Evolutionary conservation across 768 basidiomycete species (phyloP), one percentile per base, ranked within the genome.

Genomic region (Boletus edulis): DNA sequence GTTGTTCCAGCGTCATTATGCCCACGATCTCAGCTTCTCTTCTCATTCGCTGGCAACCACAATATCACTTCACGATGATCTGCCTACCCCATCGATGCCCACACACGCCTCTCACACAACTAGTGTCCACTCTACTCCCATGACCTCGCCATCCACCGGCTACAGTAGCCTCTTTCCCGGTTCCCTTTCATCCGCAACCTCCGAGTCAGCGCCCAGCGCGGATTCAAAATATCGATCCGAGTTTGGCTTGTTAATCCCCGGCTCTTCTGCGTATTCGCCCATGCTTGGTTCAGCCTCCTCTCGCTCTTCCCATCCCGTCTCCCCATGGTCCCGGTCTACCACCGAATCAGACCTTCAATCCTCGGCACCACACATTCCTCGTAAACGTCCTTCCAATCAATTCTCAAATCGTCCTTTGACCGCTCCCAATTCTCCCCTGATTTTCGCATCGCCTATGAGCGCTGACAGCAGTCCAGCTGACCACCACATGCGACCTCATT

Each of bases 81-180:
- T 56, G 12, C 56, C 57, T 11, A 38, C 42, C 11, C 52, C 54
- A 10, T 57, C 57, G 4, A 3, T 39, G n/a, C 55, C 42, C 27
- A 42, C 43, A 1, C 54, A 39, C 9, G 35, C 52, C 10, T 37
- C 51, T 24, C 57, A 46, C 7, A 29, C 43, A 17, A 17, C 63
- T 1, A 68, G 69, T 32, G 2, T 55, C 11, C 62, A 67, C 0
- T 69, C 68, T 3, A 68, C 68, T 0, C 68, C 70, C 4, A 48
- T 59, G 41, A 70, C 63, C 0, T 64, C 68, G 0, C 58, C 66
- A 1, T 69, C 67, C 8, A 70, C 62, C 1, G 63, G 32, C 3
- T 50, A 58, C 49, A 62, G 59, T 39, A 67, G 58, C 35, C 41
- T 54, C 1, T 59, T 71, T 15, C 54, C 59, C 0, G 47, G 56